These are phyloP conservation scores for Aureobasidium pullulans DNA, from an alignment of 2,329 filamentous ascomycete species.

Conservation along the genomic window DNA sequence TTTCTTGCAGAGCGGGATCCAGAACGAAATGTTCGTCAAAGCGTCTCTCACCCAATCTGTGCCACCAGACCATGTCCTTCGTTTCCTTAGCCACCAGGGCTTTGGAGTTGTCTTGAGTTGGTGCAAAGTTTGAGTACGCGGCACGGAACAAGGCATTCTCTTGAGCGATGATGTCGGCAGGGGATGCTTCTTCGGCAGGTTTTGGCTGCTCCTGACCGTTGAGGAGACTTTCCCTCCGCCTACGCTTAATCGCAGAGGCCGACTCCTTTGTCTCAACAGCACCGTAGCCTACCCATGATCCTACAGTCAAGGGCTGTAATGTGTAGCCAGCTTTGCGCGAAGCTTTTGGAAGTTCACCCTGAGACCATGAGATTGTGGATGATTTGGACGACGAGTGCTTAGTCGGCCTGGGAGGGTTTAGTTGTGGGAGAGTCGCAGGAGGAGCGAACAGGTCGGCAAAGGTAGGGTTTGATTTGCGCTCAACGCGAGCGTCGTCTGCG, in stretches of 20 bases:
- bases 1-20: conserved; percentile 33
- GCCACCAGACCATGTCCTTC: conserved; percentile 69
- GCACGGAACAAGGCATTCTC: conserved; percentile 69
- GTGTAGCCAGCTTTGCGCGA: conserved; percentile 51
- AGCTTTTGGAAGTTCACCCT: conserved; percentile 44
- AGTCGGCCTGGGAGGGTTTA: conserved; percentile 61
- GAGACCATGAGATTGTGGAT: conserved; percentile 42
- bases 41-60: conserved; percentile 54
- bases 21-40: conserved; percentile 59
- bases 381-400: conserved; percentile 60
- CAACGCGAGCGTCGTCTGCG: conserved; percentile 31
- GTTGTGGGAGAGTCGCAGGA: conserved; percentile 54
- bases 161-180: conserved; percentile 37
- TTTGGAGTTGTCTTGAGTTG: conserved; percentile 63
- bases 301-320: conserved; percentile 56
- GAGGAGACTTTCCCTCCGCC: conserved; percentile 64
- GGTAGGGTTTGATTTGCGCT: conserved; percentile 53
- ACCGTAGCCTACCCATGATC: conserved; percentile 56
- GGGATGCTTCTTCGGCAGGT: conserved; percentile 17
- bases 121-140: conserved; percentile 74
- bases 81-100: conserved; percentile 62
- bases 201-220: conserved; percentile 53
- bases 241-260: conserved; percentile 58
- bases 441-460: conserved; percentile 69
- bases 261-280: conserved; percentile 37